phyloP scores from a whole-genome alignment of 225 moss, liverwort and hornwort species.

The Polytrichum formosum region DNA sequence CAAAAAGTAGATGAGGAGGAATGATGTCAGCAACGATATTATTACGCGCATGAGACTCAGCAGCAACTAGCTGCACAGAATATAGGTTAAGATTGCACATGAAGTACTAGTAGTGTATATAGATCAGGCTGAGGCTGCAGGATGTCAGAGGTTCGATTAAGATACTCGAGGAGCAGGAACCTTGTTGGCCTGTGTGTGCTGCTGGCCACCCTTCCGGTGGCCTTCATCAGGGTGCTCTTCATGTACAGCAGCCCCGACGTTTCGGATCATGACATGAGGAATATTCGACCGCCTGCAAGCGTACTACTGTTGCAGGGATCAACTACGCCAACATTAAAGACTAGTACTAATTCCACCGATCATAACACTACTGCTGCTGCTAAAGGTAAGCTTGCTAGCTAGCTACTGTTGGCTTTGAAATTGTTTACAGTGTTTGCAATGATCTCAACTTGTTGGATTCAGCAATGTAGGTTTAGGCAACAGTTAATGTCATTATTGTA shows the following conservation, averaged over 20 bases:
- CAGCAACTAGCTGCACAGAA: no score
- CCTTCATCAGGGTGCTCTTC: constrained; percentile 18
- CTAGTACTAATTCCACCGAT: not conserved
- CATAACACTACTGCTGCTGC: constrained; percentile 6
- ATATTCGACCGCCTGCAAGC: not conserved
- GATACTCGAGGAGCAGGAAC: constrained; percentile 11
- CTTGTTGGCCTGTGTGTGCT: constrained; percentile 16
- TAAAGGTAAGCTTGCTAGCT: constrained; percentile 13
- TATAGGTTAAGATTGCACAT: no score
- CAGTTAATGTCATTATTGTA: no score
- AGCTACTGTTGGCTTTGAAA: constrained; percentile 1
- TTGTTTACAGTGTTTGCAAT: not conserved
- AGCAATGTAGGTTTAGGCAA: not conserved
- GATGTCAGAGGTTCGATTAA: constrained; percentile 14
- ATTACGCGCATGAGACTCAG: no score
- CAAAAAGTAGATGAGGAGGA: no score
- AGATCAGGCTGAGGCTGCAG: not conserved
- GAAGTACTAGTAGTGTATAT: no score
- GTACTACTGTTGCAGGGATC: constrained; percentile 2
- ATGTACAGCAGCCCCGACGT: constrained; percentile 12
- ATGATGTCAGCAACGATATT: no score
- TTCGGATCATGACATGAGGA: no score
- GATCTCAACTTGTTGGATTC: not conserved
- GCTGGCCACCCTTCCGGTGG: constrained; percentile 21
- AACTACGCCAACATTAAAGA: not conserved